These are phyloP conservation scores for Sporothrix sp. DNA, from an alignment of 2,329 filamentous ascomycete genomes.

Conservation along the genomic window DNA sequence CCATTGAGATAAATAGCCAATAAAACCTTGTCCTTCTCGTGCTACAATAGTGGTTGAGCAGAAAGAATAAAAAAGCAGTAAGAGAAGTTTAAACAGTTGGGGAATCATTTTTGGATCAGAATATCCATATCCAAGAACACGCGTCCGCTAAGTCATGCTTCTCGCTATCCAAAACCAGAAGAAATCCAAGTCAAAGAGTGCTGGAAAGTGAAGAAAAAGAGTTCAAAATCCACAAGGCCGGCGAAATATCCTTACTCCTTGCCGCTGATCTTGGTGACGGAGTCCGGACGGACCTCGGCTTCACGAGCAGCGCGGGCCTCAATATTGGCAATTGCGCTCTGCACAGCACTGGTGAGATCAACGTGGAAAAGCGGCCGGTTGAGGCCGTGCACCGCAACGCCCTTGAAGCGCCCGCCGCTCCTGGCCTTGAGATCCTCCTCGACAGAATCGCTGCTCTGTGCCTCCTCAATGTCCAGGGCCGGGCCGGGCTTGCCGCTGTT, in stretches of 20 bases:
- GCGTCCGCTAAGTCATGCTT: not conserved
- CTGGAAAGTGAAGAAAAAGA: not conserved
- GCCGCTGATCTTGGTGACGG: constrained; percentile 1
- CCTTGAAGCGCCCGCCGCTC: constrained; percentile 1
- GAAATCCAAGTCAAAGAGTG: not conserved
- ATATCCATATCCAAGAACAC: not conserved
- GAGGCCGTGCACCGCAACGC: constrained; percentile 68
- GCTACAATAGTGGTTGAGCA: not conserved
- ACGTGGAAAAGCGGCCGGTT: constrained; percentile 91
- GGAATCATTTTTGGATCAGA: constrained; percentile 8
- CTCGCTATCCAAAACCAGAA: not conserved
- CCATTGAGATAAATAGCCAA: not conserved
- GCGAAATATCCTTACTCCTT: constrained; percentile 10
- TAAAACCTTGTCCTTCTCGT: not conserved
- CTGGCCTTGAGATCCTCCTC: constrained; percentile 30
- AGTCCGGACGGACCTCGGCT: constrained; percentile 7
- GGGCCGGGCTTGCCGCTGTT: constrained; percentile 14
- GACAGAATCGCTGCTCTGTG: constrained; percentile 14
- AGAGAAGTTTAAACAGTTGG: constrained; percentile 1
- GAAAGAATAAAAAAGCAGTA: not conserved
- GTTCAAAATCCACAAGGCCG: not conserved
- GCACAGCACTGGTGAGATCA: constrained; percentile 78
- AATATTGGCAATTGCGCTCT: constrained; percentile 75
- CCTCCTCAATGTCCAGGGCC: constrained; percentile 20
- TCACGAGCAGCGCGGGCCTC: constrained; percentile 39